Evolutionary conservation across 345 rosid species (phyloP).

Genomic region (Passiflora organensis): DNA sequence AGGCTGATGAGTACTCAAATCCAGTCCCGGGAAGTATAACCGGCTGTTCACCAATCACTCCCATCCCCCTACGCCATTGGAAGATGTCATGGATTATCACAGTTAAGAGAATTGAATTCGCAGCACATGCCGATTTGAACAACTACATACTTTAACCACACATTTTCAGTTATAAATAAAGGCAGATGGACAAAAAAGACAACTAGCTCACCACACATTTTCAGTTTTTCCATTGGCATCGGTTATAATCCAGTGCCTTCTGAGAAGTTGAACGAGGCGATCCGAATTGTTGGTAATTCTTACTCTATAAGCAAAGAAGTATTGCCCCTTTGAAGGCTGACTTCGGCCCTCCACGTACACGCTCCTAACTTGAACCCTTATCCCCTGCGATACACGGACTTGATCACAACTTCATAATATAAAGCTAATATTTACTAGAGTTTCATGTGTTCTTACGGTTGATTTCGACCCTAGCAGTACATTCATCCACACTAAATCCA

Average conservation of each 20-base stretch:
- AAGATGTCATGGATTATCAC: neutral
- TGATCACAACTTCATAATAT: neutral
- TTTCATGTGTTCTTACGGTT: too few relatives aligned
- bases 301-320: constrained; percentile 68
- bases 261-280: constrained; percentile 71
- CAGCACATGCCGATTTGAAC: constrained; percentile 4
- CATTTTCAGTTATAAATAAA: neutral
- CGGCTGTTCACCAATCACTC: constrained; percentile 79
- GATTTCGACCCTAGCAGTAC: too few relatives aligned
- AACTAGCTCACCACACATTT: constrained; percentile 52
- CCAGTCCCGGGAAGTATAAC: constrained; percentile 62
- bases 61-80: constrained; percentile 48
- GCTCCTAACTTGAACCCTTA: constrained; percentile 68
- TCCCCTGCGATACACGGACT: constrained; percentile 40
- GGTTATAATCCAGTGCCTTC: constrained; percentile 69
- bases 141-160: neutral
- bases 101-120: neutral
- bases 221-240: constrained; percentile 64
- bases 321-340: constrained; percentile 57
- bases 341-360: constrained; percentile 63
- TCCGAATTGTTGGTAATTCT: constrained; percentile 62
- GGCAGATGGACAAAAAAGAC: constrained; percentile 1
- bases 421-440: too few relatives aligned
- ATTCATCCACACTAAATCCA: neutral
- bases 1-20: constrained; percentile 77